A percentile compares a stretch with the other conserved stretches of the same genome.
phyloP scores from a whole-genome alignment of 306 rosid species.

The Psophocarpus tetragonolobus region DNA sequence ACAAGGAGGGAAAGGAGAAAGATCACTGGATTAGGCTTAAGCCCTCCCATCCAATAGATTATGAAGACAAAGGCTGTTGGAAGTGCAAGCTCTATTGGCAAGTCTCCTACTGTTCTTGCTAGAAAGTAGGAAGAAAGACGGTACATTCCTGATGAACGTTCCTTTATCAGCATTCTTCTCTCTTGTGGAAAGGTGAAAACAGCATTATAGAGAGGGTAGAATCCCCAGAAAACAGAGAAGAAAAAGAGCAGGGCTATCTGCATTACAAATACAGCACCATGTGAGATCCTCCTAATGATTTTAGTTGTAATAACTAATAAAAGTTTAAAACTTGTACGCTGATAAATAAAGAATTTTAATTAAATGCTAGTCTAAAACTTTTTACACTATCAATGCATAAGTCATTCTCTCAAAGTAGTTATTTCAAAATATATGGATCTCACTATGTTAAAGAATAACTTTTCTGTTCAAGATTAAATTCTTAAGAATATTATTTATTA shows the following conservation, averaged over 20 bases:
- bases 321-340: too few species aligned
- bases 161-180: constrained; percentile 75
- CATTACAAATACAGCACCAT: neutral
- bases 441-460: too few species aligned
- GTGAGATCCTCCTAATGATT: constrained; percentile 9
- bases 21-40: constrained; percentile 63
- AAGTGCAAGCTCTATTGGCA: constrained; percentile 80
- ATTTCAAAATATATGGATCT: too few species aligned
- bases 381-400: too few species aligned
- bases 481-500: neutral
- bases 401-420: too few species aligned
- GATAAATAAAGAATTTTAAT: too few species aligned
- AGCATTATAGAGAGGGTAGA: constrained; percentile 87
- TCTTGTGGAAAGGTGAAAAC: constrained; percentile 91
- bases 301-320: neutral
- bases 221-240: constrained; percentile 96
- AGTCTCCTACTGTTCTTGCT: constrained; percentile 76
- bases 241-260: constrained; percentile 81
- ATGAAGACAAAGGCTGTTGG: constrained; percentile 77
- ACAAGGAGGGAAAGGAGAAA: constrained; percentile 65
- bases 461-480: neutral
- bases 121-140: constrained; percentile 75
- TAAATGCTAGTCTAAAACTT: too few species aligned
- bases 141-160: constrained; percentile 84
- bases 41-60: constrained; percentile 90